phyloP scores from a whole-genome alignment of 2,329 filamentous ascomycete genomes.

The Fusarium albidum region DNA sequence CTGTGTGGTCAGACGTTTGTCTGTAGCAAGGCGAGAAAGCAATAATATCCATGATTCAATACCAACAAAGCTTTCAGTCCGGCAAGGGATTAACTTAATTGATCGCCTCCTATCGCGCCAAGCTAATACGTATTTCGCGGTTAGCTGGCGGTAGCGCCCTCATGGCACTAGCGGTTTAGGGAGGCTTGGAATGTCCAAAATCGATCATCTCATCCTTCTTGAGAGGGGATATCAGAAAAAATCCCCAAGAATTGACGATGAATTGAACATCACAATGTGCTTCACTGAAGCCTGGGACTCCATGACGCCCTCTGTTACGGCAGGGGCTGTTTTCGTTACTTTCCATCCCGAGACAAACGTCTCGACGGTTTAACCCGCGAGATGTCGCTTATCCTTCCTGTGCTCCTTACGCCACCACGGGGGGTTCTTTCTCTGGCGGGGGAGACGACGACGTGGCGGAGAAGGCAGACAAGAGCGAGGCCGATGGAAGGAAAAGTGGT shows the following conservation, averaged over 20 bases:
- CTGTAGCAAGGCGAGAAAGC: not conserved
- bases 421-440: slow-evolving; percentile 14
- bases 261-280: not conserved
- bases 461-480: not conserved
- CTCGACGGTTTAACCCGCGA: not conserved
- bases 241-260: not conserved
- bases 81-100: slow-evolving; percentile 26
- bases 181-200: slow-evolving; percentile 24
- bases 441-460: not conserved
- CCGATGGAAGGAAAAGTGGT: not conserved
- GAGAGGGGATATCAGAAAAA: slow-evolving; percentile 1
- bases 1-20: not conserved
- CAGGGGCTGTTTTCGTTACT: slow-evolving; percentile 16
- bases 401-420: slow-evolving; percentile 11
- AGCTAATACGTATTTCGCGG: slow-evolving; percentile 22
- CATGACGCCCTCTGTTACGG: not conserved
- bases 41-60: slow-evolving; percentile 11
- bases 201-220: slow-evolving; percentile 23
- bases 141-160: slow-evolving; percentile 31
- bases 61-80: slow-evolving; percentile 27
- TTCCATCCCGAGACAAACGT: slow-evolving; percentile 20
- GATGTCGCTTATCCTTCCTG: not conserved
- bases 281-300: too few relatives aligned
- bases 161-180: slow-evolving; percentile 21
- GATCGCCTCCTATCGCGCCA: slow-evolving; percentile 31